Evolutionary conservation across 306 rosid species (phyloP).

Genomic region (Urtica urens): DNA sequence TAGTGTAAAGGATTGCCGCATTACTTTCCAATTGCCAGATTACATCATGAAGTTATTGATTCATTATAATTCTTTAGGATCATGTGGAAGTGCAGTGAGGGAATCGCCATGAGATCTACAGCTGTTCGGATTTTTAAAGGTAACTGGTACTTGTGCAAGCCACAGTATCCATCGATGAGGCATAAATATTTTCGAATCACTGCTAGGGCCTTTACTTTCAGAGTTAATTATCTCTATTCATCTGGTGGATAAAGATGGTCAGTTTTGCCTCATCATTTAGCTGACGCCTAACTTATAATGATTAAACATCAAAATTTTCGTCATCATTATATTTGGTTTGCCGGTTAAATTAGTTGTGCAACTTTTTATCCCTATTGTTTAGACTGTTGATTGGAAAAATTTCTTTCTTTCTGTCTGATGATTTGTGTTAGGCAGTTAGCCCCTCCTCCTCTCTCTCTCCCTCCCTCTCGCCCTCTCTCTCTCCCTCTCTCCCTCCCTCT

Average conservation of each 20-base stretch:
- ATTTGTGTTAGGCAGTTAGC: not conserved
- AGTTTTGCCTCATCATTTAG: not conserved
- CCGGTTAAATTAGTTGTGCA: not conserved
- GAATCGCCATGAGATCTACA: not conserved
- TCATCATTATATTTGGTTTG: no score
- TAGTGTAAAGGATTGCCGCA: no score
- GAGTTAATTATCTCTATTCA: not conserved
- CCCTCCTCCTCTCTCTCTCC: no score
- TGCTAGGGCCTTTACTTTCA: not conserved
- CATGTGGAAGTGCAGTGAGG: conserved; percentile 6
- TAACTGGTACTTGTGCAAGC: not conserved
- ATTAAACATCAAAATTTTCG: not conserved
- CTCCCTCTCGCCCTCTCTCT: no score
- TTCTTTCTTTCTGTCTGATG: not conserved
- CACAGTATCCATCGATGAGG: not conserved
- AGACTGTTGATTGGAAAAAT: not conserved
- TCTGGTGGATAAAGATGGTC: not conserved
- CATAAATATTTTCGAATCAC: not conserved
- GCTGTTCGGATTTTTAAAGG: not conserved
- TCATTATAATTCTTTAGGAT: not conserved
- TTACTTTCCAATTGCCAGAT: no score
- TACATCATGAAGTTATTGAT: no score
- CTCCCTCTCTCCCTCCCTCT: no score
- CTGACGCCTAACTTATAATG: not conserved
- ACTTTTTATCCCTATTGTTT: not conserved